These are phyloP conservation scores for Rubus parviflorus DNA, from an alignment of 306 rosid genomes.

Conservation along the genomic window DNA sequence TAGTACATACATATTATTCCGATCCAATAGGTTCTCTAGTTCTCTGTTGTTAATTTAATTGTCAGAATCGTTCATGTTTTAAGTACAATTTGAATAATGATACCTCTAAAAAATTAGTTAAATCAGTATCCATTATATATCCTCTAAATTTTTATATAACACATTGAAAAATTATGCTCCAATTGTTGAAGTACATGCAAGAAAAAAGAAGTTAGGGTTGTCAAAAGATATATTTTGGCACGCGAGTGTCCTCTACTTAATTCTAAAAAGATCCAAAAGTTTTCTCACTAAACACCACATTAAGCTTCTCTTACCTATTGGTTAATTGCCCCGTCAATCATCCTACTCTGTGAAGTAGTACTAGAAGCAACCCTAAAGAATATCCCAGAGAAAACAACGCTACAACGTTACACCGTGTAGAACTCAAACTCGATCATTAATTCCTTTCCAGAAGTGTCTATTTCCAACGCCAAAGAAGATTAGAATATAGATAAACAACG, in stretches of 20 bases:
- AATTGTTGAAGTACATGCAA: too few relatives aligned
- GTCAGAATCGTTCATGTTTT: too few relatives aligned
- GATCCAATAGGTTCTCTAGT: too few relatives aligned
- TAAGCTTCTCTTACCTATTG: background rate
- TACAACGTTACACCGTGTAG: background rate
- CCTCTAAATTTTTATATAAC: too few relatives aligned
- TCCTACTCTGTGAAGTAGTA: background rate
- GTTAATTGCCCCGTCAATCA: background rate
- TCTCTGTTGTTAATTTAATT: too few relatives aligned
- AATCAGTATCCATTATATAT: too few relatives aligned
- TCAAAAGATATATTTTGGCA: too few relatives aligned
- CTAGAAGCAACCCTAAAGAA: background rate
- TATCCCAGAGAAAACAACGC: background rate
- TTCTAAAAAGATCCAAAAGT: background rate
- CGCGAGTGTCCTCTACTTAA: background rate
- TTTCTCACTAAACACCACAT: background rate
- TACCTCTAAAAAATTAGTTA: too few relatives aligned
- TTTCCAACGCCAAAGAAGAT: background rate
- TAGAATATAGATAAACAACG: background rate
- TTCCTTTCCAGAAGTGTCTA: background rate
- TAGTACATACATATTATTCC: too few relatives aligned
- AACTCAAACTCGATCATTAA: background rate
- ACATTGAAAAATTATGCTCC: too few relatives aligned
- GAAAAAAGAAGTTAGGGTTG: too few relatives aligned
- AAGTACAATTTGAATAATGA: too few relatives aligned